A percentile compares a stretch with the other conserved stretches of the same genome.
Conservation (phyloP, 495 filamentous ascomycete species). For the Articulospora tetracladia region DNA sequence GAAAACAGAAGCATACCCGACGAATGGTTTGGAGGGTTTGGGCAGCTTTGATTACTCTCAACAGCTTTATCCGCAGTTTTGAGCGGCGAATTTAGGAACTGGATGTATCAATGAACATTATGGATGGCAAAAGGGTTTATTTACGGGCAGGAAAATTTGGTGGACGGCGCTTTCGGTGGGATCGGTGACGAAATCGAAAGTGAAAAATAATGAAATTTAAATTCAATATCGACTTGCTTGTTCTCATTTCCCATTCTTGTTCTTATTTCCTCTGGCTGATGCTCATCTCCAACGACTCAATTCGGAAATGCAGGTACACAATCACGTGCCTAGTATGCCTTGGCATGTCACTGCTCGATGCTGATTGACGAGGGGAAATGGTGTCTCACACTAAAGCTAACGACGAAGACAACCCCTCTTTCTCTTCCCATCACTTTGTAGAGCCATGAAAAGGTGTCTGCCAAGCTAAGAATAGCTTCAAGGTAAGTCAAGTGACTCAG, state of each 20-base stretch:
- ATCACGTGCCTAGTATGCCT: slow-evolving; percentile 2
- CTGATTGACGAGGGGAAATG: background rate
- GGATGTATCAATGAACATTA: background rate
- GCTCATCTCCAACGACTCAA: no score
- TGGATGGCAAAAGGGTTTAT: no score
- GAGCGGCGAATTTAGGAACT: background rate
- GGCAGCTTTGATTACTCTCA: slow-evolving; percentile 20
- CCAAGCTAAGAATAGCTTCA: background rate
- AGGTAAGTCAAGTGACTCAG: background rate
- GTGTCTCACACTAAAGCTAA: background rate
- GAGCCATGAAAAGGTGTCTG: background rate
- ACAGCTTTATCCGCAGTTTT: slow-evolving; percentile 20
- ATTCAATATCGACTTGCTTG: no score
- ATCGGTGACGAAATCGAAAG: no score
- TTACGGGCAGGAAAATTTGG: no score
- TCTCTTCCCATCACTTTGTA: background rate
- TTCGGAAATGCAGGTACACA: background rate
- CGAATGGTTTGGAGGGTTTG: slow-evolving; percentile 17
- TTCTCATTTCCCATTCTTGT: no score
- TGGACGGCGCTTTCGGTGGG: no score
- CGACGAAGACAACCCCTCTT: background rate
- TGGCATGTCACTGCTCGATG: slow-evolving; percentile 7
- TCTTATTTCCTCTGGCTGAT: no score
- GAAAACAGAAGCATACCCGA: slow-evolving; percentile 20
- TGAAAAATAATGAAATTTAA: no score